Evolutionary conservation across 805 yeast species (phyloP), one percentile per base, ranked within the genome.

Genomic region (Helenozyma rhizophorensis): DNA sequence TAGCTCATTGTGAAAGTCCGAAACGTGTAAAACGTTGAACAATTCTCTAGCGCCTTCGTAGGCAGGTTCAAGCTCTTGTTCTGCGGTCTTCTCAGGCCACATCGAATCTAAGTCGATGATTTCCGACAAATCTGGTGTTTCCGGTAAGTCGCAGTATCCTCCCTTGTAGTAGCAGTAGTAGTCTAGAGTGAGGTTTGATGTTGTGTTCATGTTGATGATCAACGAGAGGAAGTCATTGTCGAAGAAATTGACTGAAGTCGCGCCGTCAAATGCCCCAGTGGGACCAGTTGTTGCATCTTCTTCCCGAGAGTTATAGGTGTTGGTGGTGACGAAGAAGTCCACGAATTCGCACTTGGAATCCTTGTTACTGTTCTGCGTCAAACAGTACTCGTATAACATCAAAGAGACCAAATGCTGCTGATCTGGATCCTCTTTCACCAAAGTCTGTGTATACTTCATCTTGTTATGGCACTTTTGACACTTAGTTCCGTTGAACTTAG

Each of bases 1-100:
- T 34, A 72, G 53, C 50, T 79, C 75, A 28, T 78, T 55, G 53
- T 81, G 87, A 55, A 80, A 75, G 50, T 81, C 88, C 13, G 81
- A 70, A 21, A 81, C 47, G 45, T 81, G 89, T 39, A 81, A 60
- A 4, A 78, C 86, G 38, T 78, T 74, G 54, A 79, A 74, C 2
- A 67, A 60, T 36, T 68, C 52, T 14, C 51, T 39, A 19, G 54
- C 30, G 15, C 43, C 45, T 36, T 54, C 48, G 46, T 60, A 63
- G 9, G 27, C 40, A 10, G 70, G 69, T 35, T 60, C 58, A 11
- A 38, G 32, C 18, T 38, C 32, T 39, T 57, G 48, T 27, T 50
- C 21, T 6, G 32, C 42, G 23, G 58, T 48, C 46, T 64, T 65
- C 4, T 40, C 44, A 1, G 71, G 70, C 69, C 68, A 65, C 50